phyloP scores from a whole-genome alignment of 129 eudicot genomes.

The Chrysanthemum seticuspe region DNA sequence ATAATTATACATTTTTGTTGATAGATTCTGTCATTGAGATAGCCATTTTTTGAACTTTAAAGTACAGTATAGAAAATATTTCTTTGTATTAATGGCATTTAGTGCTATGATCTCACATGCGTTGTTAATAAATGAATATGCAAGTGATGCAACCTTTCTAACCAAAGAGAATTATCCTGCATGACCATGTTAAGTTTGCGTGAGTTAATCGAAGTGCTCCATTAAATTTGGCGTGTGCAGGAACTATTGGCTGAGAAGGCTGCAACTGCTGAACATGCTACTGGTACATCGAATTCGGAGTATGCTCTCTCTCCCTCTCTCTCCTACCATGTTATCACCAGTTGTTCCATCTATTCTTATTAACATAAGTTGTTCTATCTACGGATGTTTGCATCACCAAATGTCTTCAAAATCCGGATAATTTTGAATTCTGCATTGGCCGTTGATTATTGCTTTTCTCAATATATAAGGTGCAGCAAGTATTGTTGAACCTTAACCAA shows the following conservation, averaged over 20 bases:
- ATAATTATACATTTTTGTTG: background rate
- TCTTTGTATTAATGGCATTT: too few relatives aligned
- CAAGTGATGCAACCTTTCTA: background rate
- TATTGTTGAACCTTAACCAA: too few relatives aligned
- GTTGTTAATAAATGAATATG: background rate
- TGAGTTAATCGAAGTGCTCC: background rate
- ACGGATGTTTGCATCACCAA: too few relatives aligned
- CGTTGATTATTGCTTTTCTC: too few relatives aligned
- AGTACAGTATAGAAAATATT: background rate
- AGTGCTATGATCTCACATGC: background rate
- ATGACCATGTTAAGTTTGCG: background rate
- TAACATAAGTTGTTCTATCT: too few relatives aligned
- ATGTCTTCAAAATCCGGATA: too few relatives aligned
- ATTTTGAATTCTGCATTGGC: too few relatives aligned
- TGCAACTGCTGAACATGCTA: slow-evolving; percentile 51
- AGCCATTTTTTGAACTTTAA: background rate
- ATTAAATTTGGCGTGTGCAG: slow-evolving; percentile 41
- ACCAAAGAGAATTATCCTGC: background rate
- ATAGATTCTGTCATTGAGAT: background rate
- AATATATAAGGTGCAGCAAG: too few relatives aligned
- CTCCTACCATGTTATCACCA: too few relatives aligned
- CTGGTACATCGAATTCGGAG: slow-evolving; percentile 41
- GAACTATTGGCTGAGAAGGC: slow-evolving; percentile 70
- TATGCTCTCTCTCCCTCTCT: slow-evolving; percentile 19
- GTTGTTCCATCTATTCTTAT: too few relatives aligned